These are phyloP conservation scores for Microsporum ferrugineum DNA, from an alignment of 2,329 filamentous ascomycete genomes.

Conservation along the genomic window DNA sequence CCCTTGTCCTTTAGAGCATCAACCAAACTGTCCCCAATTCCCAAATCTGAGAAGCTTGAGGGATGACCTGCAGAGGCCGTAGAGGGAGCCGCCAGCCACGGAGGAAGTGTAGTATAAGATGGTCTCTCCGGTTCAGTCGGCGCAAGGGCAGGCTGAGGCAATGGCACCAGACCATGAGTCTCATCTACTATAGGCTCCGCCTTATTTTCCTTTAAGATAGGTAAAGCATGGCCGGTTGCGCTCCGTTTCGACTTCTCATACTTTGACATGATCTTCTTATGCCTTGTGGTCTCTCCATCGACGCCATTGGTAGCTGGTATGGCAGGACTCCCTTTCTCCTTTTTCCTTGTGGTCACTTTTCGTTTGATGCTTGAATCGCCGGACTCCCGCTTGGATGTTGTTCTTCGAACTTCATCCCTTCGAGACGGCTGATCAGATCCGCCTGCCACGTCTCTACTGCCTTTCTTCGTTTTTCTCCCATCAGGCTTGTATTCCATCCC, in stretches of 20 bases:
- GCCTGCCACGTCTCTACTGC: conserved; percentile 8
- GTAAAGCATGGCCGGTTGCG: conserved; percentile 5
- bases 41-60: conserved; percentile 52
- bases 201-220: background rate
- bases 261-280: conserved; percentile 21
- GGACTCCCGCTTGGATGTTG: conserved; percentile 17
- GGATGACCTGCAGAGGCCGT: conserved; percentile 51
- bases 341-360: background rate
- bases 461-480: background rate
- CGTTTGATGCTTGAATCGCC: background rate
- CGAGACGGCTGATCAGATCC: conserved; percentile 5
- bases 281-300: conserved; percentile 22
- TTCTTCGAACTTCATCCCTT: conserved; percentile 21
- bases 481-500: background rate
- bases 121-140: conserved; percentile 49
- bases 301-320: conserved; percentile 21
- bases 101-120: conserved; percentile 65
- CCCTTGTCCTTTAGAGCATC: conserved; percentile 55
- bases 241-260: conserved; percentile 17
- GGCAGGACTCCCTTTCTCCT: conserved; percentile 1
- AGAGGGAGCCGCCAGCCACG: conserved; percentile 70
- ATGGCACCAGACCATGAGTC: conserved; percentile 62
- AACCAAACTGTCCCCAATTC: conserved; percentile 50
- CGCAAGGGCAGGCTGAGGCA: conserved; percentile 59
- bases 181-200: background rate